A percentile compares a stretch with the other conserved stretches of the same genome.
Evolutionary conservation across 352 stramenopile genomes (phyloP).

Genomic region (Pythium phragmitis): DNA sequence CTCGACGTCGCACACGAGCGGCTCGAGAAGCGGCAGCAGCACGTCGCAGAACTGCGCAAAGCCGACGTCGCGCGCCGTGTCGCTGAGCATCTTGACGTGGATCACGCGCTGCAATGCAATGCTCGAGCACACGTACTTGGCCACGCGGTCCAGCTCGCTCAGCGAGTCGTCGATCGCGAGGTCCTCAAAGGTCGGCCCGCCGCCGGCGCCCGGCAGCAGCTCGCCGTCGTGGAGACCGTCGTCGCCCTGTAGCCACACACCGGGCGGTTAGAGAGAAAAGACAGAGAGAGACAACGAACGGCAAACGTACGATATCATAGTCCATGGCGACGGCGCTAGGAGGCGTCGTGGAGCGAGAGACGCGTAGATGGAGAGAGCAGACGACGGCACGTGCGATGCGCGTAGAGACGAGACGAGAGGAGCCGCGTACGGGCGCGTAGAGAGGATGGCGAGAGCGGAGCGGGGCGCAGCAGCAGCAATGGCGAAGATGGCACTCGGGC

Average conservation of each 20-base stretch:
- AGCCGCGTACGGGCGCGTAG: background rate
- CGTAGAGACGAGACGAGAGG: background rate
- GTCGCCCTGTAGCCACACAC: constrained; percentile 18
- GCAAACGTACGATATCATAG: constrained; percentile 44
- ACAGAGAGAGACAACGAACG: background rate
- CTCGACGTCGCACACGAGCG: constrained; percentile 88
- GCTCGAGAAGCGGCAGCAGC: constrained; percentile 90
- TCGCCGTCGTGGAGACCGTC: constrained; percentile 26
- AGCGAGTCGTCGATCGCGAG: constrained; percentile 98
- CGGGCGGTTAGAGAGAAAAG: background rate
- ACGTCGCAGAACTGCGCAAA: constrained; percentile 80
- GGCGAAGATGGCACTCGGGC: background rate
- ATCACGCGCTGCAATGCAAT: constrained; percentile 97
- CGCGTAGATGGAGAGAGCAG: background rate
- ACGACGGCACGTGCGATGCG: constrained; percentile 1
- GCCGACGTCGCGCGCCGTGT: constrained; percentile 29
- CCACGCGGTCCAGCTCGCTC: constrained; percentile 92
- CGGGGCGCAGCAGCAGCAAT: background rate
- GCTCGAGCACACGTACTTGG: constrained; percentile 93
- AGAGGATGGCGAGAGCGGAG: background rate
- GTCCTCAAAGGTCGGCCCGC: constrained; percentile 96
- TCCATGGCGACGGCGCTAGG: constrained; percentile 32
- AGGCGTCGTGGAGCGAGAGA: background rate
- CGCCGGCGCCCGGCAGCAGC: constrained; percentile 27
- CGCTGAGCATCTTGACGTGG: constrained; percentile 54